Evolutionary conservation across 352 stramenopile species (phyloP).

Genomic region (Pythium sp.): DNA sequence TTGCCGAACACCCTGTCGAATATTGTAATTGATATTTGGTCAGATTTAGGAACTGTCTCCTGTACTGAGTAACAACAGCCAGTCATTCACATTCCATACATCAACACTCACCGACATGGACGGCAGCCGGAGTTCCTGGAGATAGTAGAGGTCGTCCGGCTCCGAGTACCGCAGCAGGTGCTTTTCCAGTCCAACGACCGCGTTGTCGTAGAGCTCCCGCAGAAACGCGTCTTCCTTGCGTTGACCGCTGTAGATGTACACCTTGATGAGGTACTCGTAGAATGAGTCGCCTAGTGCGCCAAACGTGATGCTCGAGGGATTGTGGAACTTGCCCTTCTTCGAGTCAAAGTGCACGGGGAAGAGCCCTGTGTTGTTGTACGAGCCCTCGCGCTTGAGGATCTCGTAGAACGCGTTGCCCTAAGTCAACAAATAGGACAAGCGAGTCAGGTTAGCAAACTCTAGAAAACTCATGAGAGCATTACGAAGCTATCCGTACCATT

Average conservation of each 20-base stretch:
- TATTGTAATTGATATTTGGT: too few species aligned
- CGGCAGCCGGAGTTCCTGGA: slow-evolving; percentile 60
- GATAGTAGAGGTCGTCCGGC: slow-evolving; percentile 60
- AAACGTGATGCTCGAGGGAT: slow-evolving; percentile 76
- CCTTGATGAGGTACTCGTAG: slow-evolving; percentile 99
- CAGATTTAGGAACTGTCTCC: too few species aligned
- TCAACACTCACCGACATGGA: slow-evolving; percentile 20
- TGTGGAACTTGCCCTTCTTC: slow-evolving; percentile 26
- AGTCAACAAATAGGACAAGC: not conserved
- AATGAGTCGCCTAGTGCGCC: slow-evolving; percentile 95
- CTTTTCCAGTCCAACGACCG: slow-evolving; percentile 92
- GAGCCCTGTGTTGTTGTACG: slow-evolving; percentile 78
- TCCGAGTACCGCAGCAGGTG: slow-evolving; percentile 82
- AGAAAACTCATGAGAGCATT: not conserved
- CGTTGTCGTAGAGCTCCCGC: slow-evolving; percentile 91
- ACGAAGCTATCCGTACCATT: slow-evolving; percentile 28
- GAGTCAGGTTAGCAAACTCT: not conserved
- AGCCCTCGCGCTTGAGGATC: slow-evolving; percentile 66
- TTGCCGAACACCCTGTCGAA: slow-evolving; percentile 33
- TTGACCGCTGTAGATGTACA: slow-evolving; percentile 95
- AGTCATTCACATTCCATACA: not conserved
- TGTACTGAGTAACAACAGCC: not conserved
- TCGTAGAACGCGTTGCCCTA: slow-evolving; percentile 78
- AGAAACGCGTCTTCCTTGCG: slow-evolving; percentile 56
- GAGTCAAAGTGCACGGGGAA: slow-evolving; percentile 86